Conservation (phyloP, 2,329 filamentous ascomycete genomes). For the Apiospora sp. region DNA sequence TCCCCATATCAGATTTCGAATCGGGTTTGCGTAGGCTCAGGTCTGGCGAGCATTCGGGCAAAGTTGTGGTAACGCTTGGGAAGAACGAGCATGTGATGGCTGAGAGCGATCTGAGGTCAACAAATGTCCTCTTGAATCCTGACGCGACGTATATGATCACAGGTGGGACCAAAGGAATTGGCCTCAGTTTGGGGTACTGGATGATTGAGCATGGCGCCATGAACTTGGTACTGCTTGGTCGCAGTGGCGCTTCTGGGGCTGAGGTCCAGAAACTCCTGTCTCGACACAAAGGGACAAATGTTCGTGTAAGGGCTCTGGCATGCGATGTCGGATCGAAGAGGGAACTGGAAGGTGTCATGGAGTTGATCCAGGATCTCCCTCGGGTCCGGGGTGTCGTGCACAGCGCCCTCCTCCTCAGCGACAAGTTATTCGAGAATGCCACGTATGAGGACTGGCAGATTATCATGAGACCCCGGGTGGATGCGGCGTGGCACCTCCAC, state of each 20-base stretch:
- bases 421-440: constrained; percentile 62
- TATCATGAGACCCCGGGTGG: constrained; percentile 56
- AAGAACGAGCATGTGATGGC: constrained; percentile 25
- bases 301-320: constrained; percentile 7
- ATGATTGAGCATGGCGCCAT: constrained; percentile 33
- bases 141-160: constrained; percentile 36
- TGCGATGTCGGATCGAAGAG: constrained; percentile 7
- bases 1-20: constrained; percentile 29
- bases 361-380: constrained; percentile 30
- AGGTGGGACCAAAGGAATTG: constrained; percentile 37
- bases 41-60: constrained; percentile 30
- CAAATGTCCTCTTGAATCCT: constrained; percentile 25
- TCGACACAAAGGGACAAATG: constrained; percentile 26
- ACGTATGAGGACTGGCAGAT: constrained; percentile 53
- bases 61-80: constrained; percentile 29
- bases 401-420: constrained; percentile 38
- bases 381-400: constrained; percentile 34
- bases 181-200: constrained; percentile 34
- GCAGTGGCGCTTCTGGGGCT: constrained; percentile 28
- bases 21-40: constrained; percentile 30
- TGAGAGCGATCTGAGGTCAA: constrained; percentile 24
- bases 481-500: constrained; percentile 60
- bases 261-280: constrained; percentile 32
- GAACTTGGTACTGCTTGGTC: constrained; percentile 32
- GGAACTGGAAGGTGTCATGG: constrained; percentile 29